Percentiles rank a stretch among this genome's conserved stretches.
Conservation (phyloP, 2,329 filamentous ascomycete species). For the Byssoonygena ceratinophila region DNA sequence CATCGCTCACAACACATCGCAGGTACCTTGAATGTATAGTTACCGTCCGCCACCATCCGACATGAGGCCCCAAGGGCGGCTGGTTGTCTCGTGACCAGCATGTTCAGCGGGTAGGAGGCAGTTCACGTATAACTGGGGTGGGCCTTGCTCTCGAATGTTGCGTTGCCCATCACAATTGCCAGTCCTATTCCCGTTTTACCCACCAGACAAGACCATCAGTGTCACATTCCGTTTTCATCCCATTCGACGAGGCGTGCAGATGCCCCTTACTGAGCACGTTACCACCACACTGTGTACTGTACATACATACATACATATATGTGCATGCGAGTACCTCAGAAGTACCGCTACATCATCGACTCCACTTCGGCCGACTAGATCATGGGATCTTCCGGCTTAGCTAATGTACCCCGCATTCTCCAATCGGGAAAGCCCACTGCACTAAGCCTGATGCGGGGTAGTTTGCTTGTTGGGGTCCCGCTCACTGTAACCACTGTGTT, state of each 20-base stretch:
- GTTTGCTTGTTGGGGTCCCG: no score
- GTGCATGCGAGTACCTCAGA: not conserved
- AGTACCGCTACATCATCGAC: slow-evolving; percentile 10
- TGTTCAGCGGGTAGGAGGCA: no score
- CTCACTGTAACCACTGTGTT: not conserved
- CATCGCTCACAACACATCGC: not conserved
- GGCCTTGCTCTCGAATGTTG: not conserved
- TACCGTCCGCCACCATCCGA: not conserved
- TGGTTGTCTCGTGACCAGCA: slow-evolving; percentile 8
- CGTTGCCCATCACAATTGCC: no score
- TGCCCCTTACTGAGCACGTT: no score
- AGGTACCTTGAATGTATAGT: slow-evolving; percentile 9
- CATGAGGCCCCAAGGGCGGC: not conserved
- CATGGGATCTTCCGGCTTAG: slow-evolving; percentile 10
- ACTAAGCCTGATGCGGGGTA: not conserved
- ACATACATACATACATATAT: no score
- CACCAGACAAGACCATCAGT: no score
- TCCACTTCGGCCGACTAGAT: slow-evolving; percentile 3
- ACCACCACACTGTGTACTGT: no score
- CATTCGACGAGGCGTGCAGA: no score
- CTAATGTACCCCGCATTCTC: slow-evolving; percentile 16
- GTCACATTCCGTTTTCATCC: no score
- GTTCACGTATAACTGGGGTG: not conserved
- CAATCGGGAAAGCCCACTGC: not conserved
- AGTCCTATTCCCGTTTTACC: no score